A percentile compares a stretch with the other conserved stretches of the same genome.
Conservation (phyloP, 2,329 filamentous ascomycete species). For the Raffaelea albimanens region DNA sequence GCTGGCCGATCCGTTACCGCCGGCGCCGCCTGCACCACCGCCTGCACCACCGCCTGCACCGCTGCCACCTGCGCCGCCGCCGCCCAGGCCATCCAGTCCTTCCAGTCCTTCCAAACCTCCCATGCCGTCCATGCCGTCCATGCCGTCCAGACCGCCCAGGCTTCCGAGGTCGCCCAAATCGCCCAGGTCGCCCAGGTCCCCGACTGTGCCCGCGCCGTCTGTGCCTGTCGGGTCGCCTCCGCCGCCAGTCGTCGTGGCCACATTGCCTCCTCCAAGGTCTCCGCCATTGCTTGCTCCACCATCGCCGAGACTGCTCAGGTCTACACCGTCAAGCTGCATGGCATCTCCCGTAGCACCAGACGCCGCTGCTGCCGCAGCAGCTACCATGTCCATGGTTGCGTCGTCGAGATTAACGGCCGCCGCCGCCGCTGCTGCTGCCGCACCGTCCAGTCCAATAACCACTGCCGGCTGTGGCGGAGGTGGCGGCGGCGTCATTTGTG, state of each 20-base stretch:
- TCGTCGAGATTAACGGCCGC: constrained; percentile 5
- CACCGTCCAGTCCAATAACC: constrained; percentile 3
- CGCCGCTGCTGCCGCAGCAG: constrained; percentile 2
- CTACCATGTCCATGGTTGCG: constrained; percentile 9
- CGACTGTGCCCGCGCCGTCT: not conserved
- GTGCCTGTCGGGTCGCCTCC: not conserved
- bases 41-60: not conserved
- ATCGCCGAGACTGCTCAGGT: not conserved
- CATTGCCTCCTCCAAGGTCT: not conserved
- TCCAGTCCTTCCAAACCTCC: constrained; percentile 5
- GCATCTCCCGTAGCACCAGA: constrained; percentile 1
- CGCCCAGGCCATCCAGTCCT: constrained; percentile 5
- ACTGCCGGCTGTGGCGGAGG: not conserved
- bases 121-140: constrained; percentile 8
- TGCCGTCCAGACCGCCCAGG: constrained; percentile 5
- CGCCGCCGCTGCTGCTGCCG: constrained; percentile 1
- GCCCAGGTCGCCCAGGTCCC: constrained; percentile 8
- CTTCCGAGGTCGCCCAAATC: constrained; percentile 9
- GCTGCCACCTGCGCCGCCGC: constrained; percentile 1
- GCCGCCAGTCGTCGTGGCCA: not conserved
- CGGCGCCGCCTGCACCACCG: not conserved
- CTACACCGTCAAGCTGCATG: constrained; percentile 7
- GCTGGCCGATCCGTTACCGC: not conserved
- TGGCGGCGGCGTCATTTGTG: constrained; percentile 40
- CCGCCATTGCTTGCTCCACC: not conserved